Evolutionary conservation across 108 stramenopile genomes (phyloP).

Genomic region (Mediolabrus comicus): DNA sequence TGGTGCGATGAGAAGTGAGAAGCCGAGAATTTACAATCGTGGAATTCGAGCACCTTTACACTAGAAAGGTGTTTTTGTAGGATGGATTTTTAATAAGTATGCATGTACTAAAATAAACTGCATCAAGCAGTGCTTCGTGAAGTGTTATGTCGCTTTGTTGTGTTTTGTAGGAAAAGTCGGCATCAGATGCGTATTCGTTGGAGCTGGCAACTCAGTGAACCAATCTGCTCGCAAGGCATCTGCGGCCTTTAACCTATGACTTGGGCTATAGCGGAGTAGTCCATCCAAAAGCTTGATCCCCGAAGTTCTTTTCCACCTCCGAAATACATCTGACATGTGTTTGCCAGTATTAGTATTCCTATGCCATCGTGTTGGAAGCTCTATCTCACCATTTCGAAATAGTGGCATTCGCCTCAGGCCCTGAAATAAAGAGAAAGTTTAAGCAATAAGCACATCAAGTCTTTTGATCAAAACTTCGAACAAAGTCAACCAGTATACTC

Average conservation of each 20-base stretch:
- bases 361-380: slow-evolving; percentile 44
- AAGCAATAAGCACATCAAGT: not conserved
- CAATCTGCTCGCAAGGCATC: slow-evolving; percentile 51
- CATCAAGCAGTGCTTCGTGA: not conserved
- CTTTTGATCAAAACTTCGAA: not conserved
- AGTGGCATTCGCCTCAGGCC: slow-evolving; percentile 39
- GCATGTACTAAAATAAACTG: slow-evolving; percentile 3
- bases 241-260: slow-evolving; percentile 52
- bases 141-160: slow-evolving; percentile 2
- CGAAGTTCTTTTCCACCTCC: slow-evolving; percentile 27
- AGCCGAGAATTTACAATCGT: not conserved
- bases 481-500: not conserved
- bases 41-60: not conserved
- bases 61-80: not conserved
- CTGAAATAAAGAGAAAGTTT: not conserved
- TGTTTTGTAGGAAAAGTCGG: slow-evolving; percentile 48
- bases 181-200: slow-evolving; percentile 39
- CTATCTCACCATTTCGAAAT: slow-evolving; percentile 26
- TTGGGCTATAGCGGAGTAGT: slow-evolving; percentile 58
- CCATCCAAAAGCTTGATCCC: slow-evolving; percentile 55
- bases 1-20: not conserved
- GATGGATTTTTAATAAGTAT: slow-evolving; percentile 4
- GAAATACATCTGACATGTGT: slow-evolving; percentile 31
- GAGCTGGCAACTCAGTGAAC: slow-evolving; percentile 40
- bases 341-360: slow-evolving; percentile 8